Conservation (phyloP, 805 yeast species). For the Starmerella asiatica region DNA sequence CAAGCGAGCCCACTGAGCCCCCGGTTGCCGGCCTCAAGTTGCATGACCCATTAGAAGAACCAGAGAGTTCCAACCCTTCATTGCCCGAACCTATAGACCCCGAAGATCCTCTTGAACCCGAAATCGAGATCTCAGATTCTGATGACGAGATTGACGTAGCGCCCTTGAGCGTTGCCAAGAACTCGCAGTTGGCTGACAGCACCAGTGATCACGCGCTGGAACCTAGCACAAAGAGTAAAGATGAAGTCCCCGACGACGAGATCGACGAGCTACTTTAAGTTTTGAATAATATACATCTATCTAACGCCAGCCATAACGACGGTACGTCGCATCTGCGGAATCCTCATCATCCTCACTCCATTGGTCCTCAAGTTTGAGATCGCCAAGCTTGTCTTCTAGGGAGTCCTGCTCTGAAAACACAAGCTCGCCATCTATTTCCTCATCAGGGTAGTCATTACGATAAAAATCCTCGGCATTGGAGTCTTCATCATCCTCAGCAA, state of each 20-base stretch:
- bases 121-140: no score
- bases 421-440: conserved; percentile 44
- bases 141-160: no score
- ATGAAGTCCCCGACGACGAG: background rate
- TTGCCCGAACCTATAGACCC: no score
- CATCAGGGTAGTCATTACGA: conserved; percentile 88
- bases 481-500: conserved; percentile 30
- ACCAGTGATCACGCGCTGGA: no score
- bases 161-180: no score
- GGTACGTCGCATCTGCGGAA: conserved; percentile 1
- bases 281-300: background rate
- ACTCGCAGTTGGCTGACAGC: no score
- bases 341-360: conserved; percentile 22
- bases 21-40: no score
- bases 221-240: no score
- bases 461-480: conserved; percentile 74
- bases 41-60: no score
- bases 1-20: no score
- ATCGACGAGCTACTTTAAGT: conserved; percentile 5
- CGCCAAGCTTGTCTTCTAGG: conserved; percentile 14
- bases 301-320: conserved; percentile 10
- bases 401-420: conserved; percentile 19
- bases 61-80: no score
- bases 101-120: no score
- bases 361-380: conserved; percentile 8